Base-by-base conservation (phyloP, 2,329 filamentous ascomycete genomes). In the Ceratocystis cacaofunesta region DNA sequence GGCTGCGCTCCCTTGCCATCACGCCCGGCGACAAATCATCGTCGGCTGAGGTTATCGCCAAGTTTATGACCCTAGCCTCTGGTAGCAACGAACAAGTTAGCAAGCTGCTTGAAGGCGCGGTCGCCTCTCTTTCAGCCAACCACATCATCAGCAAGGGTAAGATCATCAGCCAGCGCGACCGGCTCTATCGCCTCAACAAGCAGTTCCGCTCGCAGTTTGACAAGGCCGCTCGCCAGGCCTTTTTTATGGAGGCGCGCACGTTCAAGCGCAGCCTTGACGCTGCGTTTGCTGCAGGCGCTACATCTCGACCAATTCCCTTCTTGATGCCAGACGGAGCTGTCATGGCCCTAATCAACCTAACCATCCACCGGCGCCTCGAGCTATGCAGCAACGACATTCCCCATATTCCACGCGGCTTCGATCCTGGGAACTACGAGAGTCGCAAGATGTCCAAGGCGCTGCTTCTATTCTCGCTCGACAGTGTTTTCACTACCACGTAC, bases 401-500 rank as follows among this genome's bases (percentile, higher is more conserved):
- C 0, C 70, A 80, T 62, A 83, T 88, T 36, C 84, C 85, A 1
- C 86, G 88, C 71, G 88, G 88, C 1, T 87, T 90, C 70, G 81
- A 83, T 64, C 85, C 86, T 6, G 83, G 83, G 17, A 84, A 87
- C 69, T 91, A 91, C 73, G 84, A 88, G 70, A 86, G 85, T 25
- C 80, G 86, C 65, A 83, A 83, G 66, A 85, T 86, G 68, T 82
- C 87, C 44, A 86, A 86, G 69, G 78, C 79, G 43, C 83, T 84
- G 69, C 80, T 89, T 62, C 81, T 83, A 69, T 90, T 89, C 73
- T 78, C 80, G 8, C 76, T 90, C 44, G 78, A 82, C 55, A 78
- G 85, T 22, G 74, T 78, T 1, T 85, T 85, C 1, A 88, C 85
- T 0, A 88, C 87, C 69, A 72, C 68, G 0, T 91, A 90, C 72